Percentiles rank a stretch among this genome's conserved stretches.
Conservation (phyloP, 176 grass and related monocot species). For the Lolium rigidum region DNA sequence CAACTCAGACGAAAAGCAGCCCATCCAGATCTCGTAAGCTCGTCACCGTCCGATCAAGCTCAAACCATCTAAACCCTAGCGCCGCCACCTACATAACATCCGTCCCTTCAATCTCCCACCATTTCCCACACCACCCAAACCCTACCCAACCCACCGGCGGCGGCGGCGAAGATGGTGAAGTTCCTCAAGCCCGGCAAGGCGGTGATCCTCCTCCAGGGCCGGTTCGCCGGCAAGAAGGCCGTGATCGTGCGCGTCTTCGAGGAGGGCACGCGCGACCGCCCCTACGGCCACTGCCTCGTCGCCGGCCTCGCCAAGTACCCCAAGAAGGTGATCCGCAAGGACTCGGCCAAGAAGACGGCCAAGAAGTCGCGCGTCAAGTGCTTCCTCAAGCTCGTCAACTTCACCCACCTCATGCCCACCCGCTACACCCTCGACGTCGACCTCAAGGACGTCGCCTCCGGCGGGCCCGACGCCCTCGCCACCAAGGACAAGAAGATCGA, state of each 20-base stretch:
- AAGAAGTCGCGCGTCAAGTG: constrained; percentile 67
- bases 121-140: constrained; percentile 13
- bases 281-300: constrained; percentile 64
- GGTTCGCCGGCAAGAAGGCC: constrained; percentile 55
- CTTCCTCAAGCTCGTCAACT: constrained; percentile 64
- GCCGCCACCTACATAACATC: constrained; percentile 21
- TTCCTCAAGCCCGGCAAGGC: constrained; percentile 65
- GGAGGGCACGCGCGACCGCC: constrained; percentile 64
- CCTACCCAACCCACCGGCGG: constrained; percentile 4
- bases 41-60: not conserved
- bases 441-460: constrained; percentile 54
- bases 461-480: constrained; percentile 38
- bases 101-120: not conserved
- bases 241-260: constrained; percentile 61
- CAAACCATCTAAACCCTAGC: constrained; percentile 39
- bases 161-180: constrained; percentile 56
- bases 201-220: constrained; percentile 59
- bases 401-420: constrained; percentile 66
- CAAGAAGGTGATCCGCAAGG: constrained; percentile 68
- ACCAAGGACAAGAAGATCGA: constrained; percentile 51
- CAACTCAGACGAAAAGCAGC: not conserved
- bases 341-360: constrained; percentile 66
- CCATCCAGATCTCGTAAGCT: not conserved
- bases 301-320: constrained; percentile 57
- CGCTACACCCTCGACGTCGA: constrained; percentile 63